Evolutionary conservation across 108 stramenopile genomes (phyloP).

Genomic region (Cyclotella sp.): DNA sequence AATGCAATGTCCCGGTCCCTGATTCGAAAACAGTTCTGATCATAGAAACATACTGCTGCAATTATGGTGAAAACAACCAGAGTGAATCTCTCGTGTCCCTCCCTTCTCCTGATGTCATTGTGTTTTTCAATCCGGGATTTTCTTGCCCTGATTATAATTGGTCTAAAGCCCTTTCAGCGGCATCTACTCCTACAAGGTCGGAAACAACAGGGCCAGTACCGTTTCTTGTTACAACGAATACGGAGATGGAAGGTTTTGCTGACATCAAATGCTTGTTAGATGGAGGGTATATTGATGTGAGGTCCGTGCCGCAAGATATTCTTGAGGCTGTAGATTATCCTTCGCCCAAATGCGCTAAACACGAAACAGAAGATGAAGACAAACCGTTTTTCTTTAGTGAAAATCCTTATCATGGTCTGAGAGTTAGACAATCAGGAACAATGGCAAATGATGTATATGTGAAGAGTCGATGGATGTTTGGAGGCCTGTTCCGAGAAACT

Average conservation of each 20-base stretch:
- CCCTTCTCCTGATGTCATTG: slow-evolving; percentile 70
- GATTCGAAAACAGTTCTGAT: slow-evolving; percentile 27
- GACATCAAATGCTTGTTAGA: slow-evolving; percentile 78
- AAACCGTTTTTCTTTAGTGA: slow-evolving; percentile 66
- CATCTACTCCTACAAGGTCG: slow-evolving; percentile 16
- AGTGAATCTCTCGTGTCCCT: slow-evolving; percentile 9
- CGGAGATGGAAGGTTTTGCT: slow-evolving; percentile 85
- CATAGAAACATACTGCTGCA: slow-evolving; percentile 49
- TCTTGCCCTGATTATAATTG: slow-evolving; percentile 89
- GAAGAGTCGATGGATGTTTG: slow-evolving; percentile 86
- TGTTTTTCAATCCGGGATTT: slow-evolving; percentile 92
- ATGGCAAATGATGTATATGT: slow-evolving; percentile 93
- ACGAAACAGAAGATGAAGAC: slow-evolving; percentile 35
- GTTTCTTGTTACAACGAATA: slow-evolving; percentile 87
- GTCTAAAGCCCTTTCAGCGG: slow-evolving; percentile 59
- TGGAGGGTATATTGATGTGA: slow-evolving; percentile 51
- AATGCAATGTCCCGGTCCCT: slow-evolving; percentile 35
- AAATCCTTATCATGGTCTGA: slow-evolving; percentile 80
- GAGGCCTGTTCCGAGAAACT: slow-evolving; percentile 58
- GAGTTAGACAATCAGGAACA: slow-evolving; percentile 88
- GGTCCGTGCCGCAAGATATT: slow-evolving; percentile 33
- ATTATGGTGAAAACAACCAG: slow-evolving; percentile 32
- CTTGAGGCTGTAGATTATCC: slow-evolving; percentile 35
- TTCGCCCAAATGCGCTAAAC: slow-evolving; percentile 32
- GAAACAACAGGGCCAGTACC: slow-evolving; percentile 49